Conservation (phyloP, 345 rosid genomes). For the Eucalyptus lansdowneana region DNA sequence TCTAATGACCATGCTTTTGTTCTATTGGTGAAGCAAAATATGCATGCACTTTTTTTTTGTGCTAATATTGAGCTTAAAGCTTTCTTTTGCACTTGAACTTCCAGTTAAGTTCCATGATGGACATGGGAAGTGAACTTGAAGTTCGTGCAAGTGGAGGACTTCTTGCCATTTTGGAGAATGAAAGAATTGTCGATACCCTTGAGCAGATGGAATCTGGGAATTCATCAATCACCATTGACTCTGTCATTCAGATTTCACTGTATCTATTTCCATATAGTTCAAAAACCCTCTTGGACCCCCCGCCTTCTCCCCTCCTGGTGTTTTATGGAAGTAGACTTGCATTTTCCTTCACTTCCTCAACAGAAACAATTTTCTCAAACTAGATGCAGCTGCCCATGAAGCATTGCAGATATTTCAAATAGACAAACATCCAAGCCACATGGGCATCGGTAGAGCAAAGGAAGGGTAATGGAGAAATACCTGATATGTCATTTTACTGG, state of each 20-base stretch:
- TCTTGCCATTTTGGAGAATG: slow-evolving; percentile 90
- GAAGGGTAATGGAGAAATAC: slow-evolving; percentile 56
- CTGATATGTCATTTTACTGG: background rate
- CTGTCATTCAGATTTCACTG: slow-evolving; percentile 69
- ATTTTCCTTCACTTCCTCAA: slow-evolving; percentile 25
- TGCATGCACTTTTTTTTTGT: background rate
- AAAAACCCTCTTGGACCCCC: background rate
- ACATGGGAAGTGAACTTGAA: slow-evolving; percentile 79
- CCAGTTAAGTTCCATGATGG: slow-evolving; percentile 96
- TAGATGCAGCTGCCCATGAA: slow-evolving; percentile 88
- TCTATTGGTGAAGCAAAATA: background rate
- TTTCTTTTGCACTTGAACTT: background rate
- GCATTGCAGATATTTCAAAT: slow-evolving; percentile 88
- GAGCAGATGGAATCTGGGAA: slow-evolving; percentile 71
- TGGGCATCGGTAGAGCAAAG: slow-evolving; percentile 99
- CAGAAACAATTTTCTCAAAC: slow-evolving; percentile 82
- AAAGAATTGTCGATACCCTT: slow-evolving; percentile 74
- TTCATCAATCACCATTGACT: slow-evolving; percentile 71
- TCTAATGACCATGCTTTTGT: background rate
- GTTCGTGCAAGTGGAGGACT: slow-evolving; percentile 97
- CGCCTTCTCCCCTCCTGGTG: background rate
- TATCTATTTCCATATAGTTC: slow-evolving; percentile 20
- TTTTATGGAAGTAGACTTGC: background rate
- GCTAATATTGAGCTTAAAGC: background rate
- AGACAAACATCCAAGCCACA: slow-evolving; percentile 98